Evolutionary conservation across 1,284 basidiomycete species (phyloP).

Genomic region (Ganoderma sinense): DNA sequence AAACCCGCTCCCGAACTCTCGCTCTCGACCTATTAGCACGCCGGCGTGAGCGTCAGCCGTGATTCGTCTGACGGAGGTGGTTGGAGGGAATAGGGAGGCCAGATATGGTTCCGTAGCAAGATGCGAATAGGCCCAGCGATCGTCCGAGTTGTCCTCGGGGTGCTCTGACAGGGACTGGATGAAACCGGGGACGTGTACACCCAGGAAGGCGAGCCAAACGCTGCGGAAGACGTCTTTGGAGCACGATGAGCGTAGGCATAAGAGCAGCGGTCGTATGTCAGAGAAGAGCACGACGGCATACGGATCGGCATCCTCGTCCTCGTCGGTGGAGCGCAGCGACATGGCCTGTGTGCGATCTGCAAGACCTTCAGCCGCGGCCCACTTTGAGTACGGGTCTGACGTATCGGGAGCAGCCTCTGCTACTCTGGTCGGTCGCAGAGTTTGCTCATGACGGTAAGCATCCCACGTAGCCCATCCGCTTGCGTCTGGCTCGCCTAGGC

Average conservation of each 20-base stretch:
- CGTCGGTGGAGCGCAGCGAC: constrained; percentile 68
- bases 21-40: constrained; percentile 69
- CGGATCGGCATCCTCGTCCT: constrained; percentile 73
- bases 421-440: constrained; percentile 19
- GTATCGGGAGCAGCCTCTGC: constrained; percentile 27
- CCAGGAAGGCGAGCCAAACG: constrained; percentile 81
- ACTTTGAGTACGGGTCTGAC: constrained; percentile 73
- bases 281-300: constrained; percentile 82
- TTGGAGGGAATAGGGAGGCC: constrained; percentile 59
- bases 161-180: constrained; percentile 46
- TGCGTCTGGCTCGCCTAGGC: constrained; percentile 67
- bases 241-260: constrained; percentile 58
- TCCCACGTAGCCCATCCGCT: constrained; percentile 72
- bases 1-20: constrained; percentile 64
- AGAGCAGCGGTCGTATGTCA: constrained; percentile 79
- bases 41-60: constrained; percentile 69
- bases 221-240: constrained; percentile 74
- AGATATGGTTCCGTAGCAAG: constrained; percentile 54
- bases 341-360: constrained; percentile 53
- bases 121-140: constrained; percentile 65
- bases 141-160: constrained; percentile 53
- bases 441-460: constrained; percentile 46
- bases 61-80: constrained; percentile 35
- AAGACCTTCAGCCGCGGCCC: constrained; percentile 69
- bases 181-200: constrained; percentile 78